These are phyloP conservation scores for Kluyveromyces marxianus DNA, from an alignment of 1,139 yeast genomes.

Conservation along the genomic window DNA sequence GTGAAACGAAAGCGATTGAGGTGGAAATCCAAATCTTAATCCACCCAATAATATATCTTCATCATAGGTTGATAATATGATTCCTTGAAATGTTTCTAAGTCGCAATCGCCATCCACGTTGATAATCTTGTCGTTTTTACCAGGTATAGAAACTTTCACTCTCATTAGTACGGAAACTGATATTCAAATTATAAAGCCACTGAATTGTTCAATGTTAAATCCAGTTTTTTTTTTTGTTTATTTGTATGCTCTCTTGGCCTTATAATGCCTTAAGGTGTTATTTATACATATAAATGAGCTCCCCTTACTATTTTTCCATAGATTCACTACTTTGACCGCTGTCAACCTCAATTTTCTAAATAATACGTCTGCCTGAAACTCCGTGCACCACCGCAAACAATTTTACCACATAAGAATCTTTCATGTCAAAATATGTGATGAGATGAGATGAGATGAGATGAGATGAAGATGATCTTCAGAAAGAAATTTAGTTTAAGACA, in stretches of 20 bases:
- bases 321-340: no score
- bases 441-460: neutral
- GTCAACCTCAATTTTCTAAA: no score
- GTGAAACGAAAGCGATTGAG: constrained; percentile 36
- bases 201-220: no score
- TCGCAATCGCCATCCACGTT: constrained; percentile 3
- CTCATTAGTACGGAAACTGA: constrained; percentile 2
- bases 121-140: constrained; percentile 8
- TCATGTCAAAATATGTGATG: neutral
- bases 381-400: constrained; percentile 3
- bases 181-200: no score
- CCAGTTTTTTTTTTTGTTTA: no score
- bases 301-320: no score
- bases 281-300: no score
- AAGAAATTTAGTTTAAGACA: no score
- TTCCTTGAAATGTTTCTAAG: constrained; percentile 6
- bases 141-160: constrained; percentile 8
- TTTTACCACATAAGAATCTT: neutral
- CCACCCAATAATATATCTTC: constrained; percentile 12
- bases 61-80: constrained; percentile 5
- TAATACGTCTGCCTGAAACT: neutral
- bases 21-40: constrained; percentile 57
- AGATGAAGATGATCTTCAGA: neutral
- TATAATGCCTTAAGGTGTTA: no score
- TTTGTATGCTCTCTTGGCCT: no score